Percentiles rank a stretch among this genome's conserved stretches.
These are phyloP conservation scores for Cudoniella acicularis DNA, from an alignment of 495 filamentous ascomycete species.

Conservation along the genomic window DNA sequence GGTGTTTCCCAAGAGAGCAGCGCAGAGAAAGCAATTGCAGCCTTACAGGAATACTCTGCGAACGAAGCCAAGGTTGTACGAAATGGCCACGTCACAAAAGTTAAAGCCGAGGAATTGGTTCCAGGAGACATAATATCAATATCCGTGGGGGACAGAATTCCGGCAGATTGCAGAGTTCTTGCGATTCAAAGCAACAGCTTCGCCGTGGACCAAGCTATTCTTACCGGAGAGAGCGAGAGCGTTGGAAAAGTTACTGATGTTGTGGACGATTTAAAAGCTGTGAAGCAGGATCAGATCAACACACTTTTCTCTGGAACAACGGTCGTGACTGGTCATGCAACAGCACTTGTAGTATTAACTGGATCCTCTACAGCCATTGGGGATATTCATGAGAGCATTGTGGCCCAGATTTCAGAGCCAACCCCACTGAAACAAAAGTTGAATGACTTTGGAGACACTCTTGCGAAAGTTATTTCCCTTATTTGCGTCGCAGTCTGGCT, in stretches of 20 bases:
- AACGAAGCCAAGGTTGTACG: slow-evolving; percentile 94
- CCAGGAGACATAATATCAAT: slow-evolving; percentile 91
- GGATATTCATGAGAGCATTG: slow-evolving; percentile 98
- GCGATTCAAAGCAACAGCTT: slow-evolving; percentile 97
- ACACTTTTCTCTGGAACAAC: slow-evolving; percentile 99
- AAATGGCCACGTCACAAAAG: slow-evolving; percentile 64
- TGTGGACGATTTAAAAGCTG: slow-evolving; percentile 75
- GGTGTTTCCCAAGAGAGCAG: slow-evolving; percentile 98
- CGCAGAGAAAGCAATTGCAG: slow-evolving; percentile 97
- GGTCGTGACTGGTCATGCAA: slow-evolving; percentile 90
- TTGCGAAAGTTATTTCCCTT: slow-evolving; percentile 96
- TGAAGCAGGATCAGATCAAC: slow-evolving; percentile 96
- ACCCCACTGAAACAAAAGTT: slow-evolving; percentile 98
- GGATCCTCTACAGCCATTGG: slow-evolving; percentile 92
- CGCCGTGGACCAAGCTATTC: slow-evolving; percentile 90
- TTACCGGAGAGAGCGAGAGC: slow-evolving; percentile 98
- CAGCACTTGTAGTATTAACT: slow-evolving; percentile 87
- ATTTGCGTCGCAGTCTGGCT: slow-evolving; percentile 97
- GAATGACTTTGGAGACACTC: slow-evolving; percentile 94
- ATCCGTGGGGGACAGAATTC: slow-evolving; percentile 88
- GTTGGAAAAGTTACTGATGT: slow-evolving; percentile 75
- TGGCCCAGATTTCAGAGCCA: slow-evolving; percentile 94
- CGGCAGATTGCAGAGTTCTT: slow-evolving; percentile 91
- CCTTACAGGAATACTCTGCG: slow-evolving; percentile 97
- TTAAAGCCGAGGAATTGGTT: slow-evolving; percentile 94